Evolutionary conservation across 192 early-diverging fungal genomes (phyloP).

Genomic region (Linderina pennispora): DNA sequence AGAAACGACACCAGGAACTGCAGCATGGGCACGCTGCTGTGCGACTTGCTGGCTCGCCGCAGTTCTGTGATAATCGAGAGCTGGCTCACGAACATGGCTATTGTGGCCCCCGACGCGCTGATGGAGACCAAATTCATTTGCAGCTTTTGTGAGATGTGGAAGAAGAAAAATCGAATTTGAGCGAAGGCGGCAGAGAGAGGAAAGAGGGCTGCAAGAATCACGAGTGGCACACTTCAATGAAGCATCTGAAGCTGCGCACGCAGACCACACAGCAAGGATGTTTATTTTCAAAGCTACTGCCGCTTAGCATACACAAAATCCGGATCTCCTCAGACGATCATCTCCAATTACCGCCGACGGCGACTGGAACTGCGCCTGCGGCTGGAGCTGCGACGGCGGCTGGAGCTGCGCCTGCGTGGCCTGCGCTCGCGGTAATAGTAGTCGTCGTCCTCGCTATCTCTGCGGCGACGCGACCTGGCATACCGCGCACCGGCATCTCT

Average conservation of each 20-base stretch:
- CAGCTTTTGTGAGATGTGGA: no score
- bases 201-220: no score
- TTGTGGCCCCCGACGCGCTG: conserved; percentile 11
- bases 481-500: neutral
- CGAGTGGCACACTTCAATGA: no score
- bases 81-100: conserved; percentile 39
- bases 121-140: conserved; percentile 22
- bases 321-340: no score
- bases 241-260: no score
- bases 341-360: no score
- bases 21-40: conserved; percentile 14
- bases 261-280: no score
- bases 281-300: no score
- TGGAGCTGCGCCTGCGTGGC: neutral
- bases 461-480: neutral
- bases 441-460: neutral
- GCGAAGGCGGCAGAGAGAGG: neutral
- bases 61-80: conserved; percentile 18
- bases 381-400: neutral
- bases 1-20: conserved; percentile 31
- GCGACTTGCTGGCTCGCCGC: conserved; percentile 6
- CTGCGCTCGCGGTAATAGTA: neutral
- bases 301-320: no score
- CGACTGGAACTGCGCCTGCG: no score
- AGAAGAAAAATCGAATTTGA: neutral